A percentile compares a stretch with the other conserved stretches of the same genome.
Conservation (phyloP, 2,329 filamentous ascomycete species). For the Stemphylium vesicarium region DNA sequence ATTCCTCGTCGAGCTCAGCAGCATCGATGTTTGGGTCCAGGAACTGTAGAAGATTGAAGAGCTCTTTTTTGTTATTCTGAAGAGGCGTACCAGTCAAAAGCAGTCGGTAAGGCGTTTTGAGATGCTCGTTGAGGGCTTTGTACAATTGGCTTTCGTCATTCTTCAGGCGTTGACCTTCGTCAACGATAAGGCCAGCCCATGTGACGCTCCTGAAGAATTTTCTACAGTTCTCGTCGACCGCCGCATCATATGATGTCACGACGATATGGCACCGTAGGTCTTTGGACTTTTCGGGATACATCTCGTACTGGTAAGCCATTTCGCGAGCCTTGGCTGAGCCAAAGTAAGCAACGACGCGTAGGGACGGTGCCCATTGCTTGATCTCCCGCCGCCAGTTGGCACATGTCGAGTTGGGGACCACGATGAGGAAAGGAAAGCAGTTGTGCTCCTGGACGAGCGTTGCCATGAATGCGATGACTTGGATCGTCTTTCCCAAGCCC, state of each 20-base stretch:
- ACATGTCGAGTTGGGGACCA: constrained; percentile 93
- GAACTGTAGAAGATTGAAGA: constrained; percentile 97
- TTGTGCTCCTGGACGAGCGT: constrained; percentile 66
- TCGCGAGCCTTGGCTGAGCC: constrained; percentile 77
- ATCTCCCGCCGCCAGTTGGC: constrained; percentile 98
- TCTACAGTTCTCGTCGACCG: constrained; percentile 72
- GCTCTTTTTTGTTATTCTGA: constrained; percentile 92
- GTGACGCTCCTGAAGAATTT: constrained; percentile 71
- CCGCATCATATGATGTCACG: constrained; percentile 92
- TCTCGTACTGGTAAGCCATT: constrained; percentile 79
- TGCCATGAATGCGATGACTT: constrained; percentile 83
- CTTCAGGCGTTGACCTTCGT: constrained; percentile 94
- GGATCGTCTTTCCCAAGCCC: constrained; percentile 96
- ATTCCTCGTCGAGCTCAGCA: constrained; percentile 74
- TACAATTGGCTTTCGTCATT: constrained; percentile 89
- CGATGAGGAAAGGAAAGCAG: constrained; percentile 91
- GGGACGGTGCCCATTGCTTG: constrained; percentile 85
- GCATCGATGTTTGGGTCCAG: constrained; percentile 77
- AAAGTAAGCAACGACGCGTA: constrained; percentile 92
- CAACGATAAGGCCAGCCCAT: constrained; percentile 89
- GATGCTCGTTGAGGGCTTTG: constrained; percentile 72
- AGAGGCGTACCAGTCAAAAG: constrained; percentile 88
- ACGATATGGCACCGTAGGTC: constrained; percentile 88
- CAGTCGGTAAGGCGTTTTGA: constrained; percentile 76
- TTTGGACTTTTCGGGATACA: constrained; percentile 71